Percentiles rank a stretch among this genome's conserved stretches.
Evolutionary conservation across 306 rosid genomes (phyloP).

Genomic region (Rosa rugosa): DNA sequence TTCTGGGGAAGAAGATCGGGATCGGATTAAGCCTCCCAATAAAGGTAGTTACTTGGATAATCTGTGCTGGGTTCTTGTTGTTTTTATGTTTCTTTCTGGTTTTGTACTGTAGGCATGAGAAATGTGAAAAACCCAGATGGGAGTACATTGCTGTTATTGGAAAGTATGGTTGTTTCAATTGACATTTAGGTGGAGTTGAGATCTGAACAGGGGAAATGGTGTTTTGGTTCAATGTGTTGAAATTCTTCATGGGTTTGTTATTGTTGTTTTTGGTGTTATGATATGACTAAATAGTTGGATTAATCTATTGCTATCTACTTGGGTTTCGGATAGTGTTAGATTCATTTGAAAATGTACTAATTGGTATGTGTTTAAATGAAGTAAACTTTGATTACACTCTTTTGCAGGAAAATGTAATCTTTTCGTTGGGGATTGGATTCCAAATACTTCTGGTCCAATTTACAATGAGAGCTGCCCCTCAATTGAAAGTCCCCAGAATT

Average conservation of each 20-base stretch:
- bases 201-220: slow-evolving; percentile 3
- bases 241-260: not conserved
- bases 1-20: slow-evolving; percentile 25
- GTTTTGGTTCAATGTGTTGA: not conserved
- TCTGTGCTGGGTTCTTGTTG: slow-evolving; percentile 12
- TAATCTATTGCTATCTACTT: not conserved
- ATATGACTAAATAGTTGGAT: not conserved
- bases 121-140: not conserved
- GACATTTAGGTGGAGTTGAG: not conserved
- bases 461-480: slow-evolving; percentile 73
- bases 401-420: slow-evolving; percentile 71
- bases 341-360: not conserved
- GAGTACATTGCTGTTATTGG: slow-evolving; percentile 7
- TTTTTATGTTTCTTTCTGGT: not conserved
- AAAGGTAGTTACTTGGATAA: slow-evolving; percentile 29
- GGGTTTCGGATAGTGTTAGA: slow-evolving; percentile 1
- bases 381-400: slow-evolving; percentile 8
- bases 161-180: not conserved
- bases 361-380: slow-evolving; percentile 9
- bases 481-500: slow-evolving; percentile 85
- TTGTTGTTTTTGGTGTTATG: not conserved
- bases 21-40: slow-evolving; percentile 29
- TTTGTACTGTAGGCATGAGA: slow-evolving; percentile 1
- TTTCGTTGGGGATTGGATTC: slow-evolving; percentile 82
- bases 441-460: slow-evolving; percentile 56